A percentile compares a stretch with the other conserved stretches of the same genome.
phyloP scores from a whole-genome alignment of 495 filamentous ascomycete species.

The Hypoxylon perforatum region DNA sequence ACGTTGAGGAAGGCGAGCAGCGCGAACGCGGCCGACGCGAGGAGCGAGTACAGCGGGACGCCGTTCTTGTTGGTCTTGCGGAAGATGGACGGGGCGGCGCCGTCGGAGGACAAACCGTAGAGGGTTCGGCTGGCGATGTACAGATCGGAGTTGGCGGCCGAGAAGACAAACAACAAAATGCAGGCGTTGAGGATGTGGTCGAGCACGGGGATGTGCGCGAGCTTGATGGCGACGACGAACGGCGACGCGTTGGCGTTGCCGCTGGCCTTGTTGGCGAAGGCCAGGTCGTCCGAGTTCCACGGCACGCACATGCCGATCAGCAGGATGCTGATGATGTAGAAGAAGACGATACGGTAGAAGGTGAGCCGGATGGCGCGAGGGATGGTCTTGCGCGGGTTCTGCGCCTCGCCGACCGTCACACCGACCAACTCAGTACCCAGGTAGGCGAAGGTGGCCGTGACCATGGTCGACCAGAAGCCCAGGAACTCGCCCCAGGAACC shows the following conservation, averaged over 20 bases:
- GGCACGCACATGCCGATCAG: constrained; percentile 77
- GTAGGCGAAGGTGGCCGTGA: constrained; percentile 84
- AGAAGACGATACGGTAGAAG: constrained; percentile 78
- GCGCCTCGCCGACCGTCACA: constrained; percentile 81
- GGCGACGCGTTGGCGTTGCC: constrained; percentile 71
- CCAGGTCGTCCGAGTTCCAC: constrained; percentile 66
- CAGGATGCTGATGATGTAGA: constrained; percentile 76
- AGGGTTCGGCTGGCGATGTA: constrained; percentile 88
- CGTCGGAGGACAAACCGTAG: constrained; percentile 80
- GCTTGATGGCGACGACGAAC: constrained; percentile 71
- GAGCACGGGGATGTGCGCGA: constrained; percentile 72
- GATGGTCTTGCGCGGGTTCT: constrained; percentile 80
- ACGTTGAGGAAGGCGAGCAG: constrained; percentile 85
- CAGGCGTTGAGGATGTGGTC: constrained; percentile 81
- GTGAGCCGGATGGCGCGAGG: constrained; percentile 78
- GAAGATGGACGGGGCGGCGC: constrained; percentile 79
- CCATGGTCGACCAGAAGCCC: constrained; percentile 80
- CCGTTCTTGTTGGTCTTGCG: constrained; percentile 76
- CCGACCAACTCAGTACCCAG: constrained; percentile 87
- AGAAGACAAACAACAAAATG: constrained; percentile 83
- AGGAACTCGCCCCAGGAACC: constrained; percentile 71
- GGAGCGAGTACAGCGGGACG: constrained; percentile 78
- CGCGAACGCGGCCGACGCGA: constrained; percentile 70
- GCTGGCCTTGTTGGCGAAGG: constrained; percentile 61
- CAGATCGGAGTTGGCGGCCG: constrained; percentile 79